Base-by-base conservation (phyloP, 495 filamentous ascomycete species). In the Acidiella bohemica region DNA sequence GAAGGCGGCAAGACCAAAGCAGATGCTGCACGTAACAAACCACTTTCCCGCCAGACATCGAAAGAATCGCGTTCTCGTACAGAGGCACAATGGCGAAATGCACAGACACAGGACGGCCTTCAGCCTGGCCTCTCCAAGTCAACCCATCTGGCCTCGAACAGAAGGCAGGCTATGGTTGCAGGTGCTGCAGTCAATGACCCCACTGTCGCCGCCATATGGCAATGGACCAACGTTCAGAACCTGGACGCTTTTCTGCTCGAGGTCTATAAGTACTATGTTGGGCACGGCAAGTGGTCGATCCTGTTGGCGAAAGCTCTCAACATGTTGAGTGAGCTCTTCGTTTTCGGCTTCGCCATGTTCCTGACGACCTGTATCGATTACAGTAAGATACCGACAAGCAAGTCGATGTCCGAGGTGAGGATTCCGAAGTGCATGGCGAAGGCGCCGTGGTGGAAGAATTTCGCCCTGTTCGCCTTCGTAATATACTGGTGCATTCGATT, bases 161-260 rank as follows among this genome's bases (percentile, higher is more conserved):
- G 25, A 34, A 22, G 18, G 2, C 31, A 23, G 5, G 17, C 41
- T 4, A 13, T 10, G 4, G 23, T 25, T 26, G 24, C 21, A 19
- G 18, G 31, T 3, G 2, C 30, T 10, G 2, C 28, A 13, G 46
- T 39, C 29, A 22, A 67, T 25, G 75, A 78, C 53, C 78, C 80
- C 10, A 81, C 78, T 60, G 76, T 86, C 51, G 83, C 76, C 58
- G 88, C 90, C 3, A 78, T 93, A 71, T 96, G 87, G 81, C 78
- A 79, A 55, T 97, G 90, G 85, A 81, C 82, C 41, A 95, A 94
- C 53, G 83, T 93, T 22, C 73, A 77, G 31, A 90, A 96, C 54
- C 63, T 97, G 42, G 90, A 97, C 57, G 80, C 76, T 44, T 96
- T 95, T 57, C 70, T 97, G 32, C 68, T 72, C 46, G 81, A 93